Evolutionary conservation across 139 green algal genomes (phyloP), one percentile per base, ranked within the genome.

Genomic region (Edaphochlamys debaryana): DNA sequence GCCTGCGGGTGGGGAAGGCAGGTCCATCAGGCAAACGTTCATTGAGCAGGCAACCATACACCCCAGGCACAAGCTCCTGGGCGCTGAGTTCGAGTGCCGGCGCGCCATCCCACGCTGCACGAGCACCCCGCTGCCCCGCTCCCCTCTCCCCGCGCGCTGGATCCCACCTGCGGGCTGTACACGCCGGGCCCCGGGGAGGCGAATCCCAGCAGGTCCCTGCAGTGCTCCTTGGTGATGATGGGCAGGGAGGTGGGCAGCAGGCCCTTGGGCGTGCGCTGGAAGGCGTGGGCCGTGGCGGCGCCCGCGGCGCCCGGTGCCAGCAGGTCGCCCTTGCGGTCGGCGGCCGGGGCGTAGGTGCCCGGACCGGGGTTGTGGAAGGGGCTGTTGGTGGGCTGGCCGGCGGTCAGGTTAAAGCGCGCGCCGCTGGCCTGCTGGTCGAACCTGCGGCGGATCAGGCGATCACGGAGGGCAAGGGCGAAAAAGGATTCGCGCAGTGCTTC

Each of bases 281-380:
- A 81, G 38, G 75, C 56, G 75, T 50, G 69, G 19, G 75, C 60
- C 40, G 60, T 58, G 38, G n/a, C 25, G 60, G 40, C 60, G 58
- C 60, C 75, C 25, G 23, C 8, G 60, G 52, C 40, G 60, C 60
- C 60, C 15, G 75, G 75, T 34, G 34, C 40, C 17, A 81, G 40
- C 3, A 41, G 25, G 60, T 81, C 75, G 75, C 75, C 75, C 40
- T 30, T n/a, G 13, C 36, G 20, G 19, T 40, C 71, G 75, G 36
- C 63, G 42, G 32, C n/a, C 11, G 69, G 60, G 30, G 86, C 38
- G 69, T 90, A 90, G 50, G 83, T 37, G n/a, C 80, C 81, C 34
- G 86, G 80, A 1, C 80, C 86, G 30, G 86, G 86, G 41, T 90
- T 87, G 80, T 77, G 80, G 20, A 81, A 42, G 2, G 86, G 86